These are phyloP conservation scores for Nigrospora sphaerica DNA, from an alignment of 2,329 filamentous ascomycete species.

Conservation along the genomic window DNA sequence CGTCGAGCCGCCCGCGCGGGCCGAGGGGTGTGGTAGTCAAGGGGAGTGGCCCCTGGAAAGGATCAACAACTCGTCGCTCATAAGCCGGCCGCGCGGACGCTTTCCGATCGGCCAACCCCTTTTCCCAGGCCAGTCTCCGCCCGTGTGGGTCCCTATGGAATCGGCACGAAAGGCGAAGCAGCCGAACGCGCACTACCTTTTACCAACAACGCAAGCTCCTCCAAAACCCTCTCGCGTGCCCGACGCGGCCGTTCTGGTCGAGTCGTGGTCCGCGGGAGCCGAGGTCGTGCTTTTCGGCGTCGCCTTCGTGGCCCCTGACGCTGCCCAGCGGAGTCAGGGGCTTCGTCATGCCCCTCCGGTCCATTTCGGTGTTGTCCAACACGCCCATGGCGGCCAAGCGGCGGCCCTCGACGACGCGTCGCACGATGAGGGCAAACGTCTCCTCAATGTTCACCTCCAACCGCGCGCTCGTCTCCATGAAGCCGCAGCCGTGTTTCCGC, in stretches of 20 bases:
- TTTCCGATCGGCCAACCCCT: too few species aligned
- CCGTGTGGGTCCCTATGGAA: too few species aligned
- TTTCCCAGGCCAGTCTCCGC: too few species aligned
- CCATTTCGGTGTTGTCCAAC: conserved; percentile 33
- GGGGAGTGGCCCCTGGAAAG: too few species aligned
- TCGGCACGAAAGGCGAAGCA: too few species aligned
- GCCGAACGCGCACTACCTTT: conserved; percentile 1
- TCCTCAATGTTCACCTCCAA: conserved; percentile 86
- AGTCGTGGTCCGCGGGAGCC: conserved; percentile 31
- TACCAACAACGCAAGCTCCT: conserved; percentile 50
- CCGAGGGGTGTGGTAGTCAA: too few species aligned
- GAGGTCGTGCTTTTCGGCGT: conserved; percentile 31
- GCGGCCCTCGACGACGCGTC: conserved; percentile 53
- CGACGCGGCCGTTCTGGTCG: conserved; percentile 35
- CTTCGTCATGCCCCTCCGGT: conserved; percentile 49
- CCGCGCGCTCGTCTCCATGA: conserved; percentile 83
- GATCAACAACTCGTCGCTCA: too few species aligned
- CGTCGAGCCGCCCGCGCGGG: too few species aligned
- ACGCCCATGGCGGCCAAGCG: conserved; percentile 40
- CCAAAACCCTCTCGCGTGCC: conserved; percentile 43
- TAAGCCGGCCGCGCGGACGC: too few species aligned
- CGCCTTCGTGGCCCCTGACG: conserved; percentile 12
- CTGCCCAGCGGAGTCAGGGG: conserved; percentile 46
- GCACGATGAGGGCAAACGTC: conserved; percentile 68
- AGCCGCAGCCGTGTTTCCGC: conserved; percentile 63